Percentiles rank a stretch among this genome's conserved stretches.
Evolutionary conservation across 129 eudicot species (phyloP).

Genomic region (Deinandra increscens): DNA sequence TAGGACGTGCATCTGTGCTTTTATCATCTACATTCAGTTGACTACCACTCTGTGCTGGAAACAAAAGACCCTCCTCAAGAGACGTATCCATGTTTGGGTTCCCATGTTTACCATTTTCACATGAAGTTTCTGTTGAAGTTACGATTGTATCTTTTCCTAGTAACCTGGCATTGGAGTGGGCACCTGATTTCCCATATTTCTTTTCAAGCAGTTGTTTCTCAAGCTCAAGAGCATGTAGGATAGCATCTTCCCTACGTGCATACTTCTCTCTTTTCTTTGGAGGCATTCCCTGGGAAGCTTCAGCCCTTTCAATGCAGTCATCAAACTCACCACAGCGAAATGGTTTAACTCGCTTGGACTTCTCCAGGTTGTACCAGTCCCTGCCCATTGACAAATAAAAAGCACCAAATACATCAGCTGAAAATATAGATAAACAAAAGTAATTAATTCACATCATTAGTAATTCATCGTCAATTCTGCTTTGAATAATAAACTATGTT

Average conservation of each 20-base stretch:
- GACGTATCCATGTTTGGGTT: conserved; percentile 33
- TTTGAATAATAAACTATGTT: neutral
- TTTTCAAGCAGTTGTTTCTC: conserved; percentile 73
- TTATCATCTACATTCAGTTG: conserved; percentile 43
- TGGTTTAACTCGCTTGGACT: conserved; percentile 69
- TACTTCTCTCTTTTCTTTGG: conserved; percentile 65
- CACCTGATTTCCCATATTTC: conserved; percentile 56
- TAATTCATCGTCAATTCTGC: neutral
- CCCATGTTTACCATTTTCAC: conserved; percentile 41
- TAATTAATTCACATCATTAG: neutral
- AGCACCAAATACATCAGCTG: conserved; percentile 1
- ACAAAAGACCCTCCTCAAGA: conserved; percentile 29
- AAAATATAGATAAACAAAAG: neutral
- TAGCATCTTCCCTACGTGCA: conserved; percentile 72
- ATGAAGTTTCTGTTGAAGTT: conserved; percentile 32
- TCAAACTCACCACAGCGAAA: conserved; percentile 80
- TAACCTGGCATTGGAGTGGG: conserved; percentile 37
- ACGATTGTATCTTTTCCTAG: conserved; percentile 29
- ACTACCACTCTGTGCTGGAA: conserved; percentile 12
- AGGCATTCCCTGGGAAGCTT: conserved; percentile 62
- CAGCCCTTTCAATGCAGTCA: conserved; percentile 65
- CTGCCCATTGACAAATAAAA: conserved; percentile 29
- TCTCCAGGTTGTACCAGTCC: conserved; percentile 85
- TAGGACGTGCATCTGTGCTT: conserved; percentile 42
- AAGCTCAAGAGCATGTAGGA: conserved; percentile 66